These are phyloP conservation scores for Mycena maculata DNA, from an alignment of 768 basidiomycete species.

Conservation along the genomic window DNA sequence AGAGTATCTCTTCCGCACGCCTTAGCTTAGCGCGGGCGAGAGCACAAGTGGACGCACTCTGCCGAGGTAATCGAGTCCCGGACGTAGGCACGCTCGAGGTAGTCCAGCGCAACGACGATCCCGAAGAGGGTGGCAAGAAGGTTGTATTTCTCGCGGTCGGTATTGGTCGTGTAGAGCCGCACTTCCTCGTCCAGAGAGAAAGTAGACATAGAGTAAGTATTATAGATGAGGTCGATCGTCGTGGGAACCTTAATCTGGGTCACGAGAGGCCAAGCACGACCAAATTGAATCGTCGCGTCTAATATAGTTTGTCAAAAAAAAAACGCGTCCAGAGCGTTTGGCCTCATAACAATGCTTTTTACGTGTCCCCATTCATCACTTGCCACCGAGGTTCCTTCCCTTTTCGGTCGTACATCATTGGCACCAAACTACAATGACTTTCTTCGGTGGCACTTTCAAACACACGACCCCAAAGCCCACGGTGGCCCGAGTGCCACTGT, in stretches of 20 bases:
- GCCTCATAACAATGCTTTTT: neutral
- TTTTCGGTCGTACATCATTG: no score
- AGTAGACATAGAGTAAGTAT: conserved; percentile 45
- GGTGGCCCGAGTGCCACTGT: conserved; percentile 2
- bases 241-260: neutral
- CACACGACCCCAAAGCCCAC: conserved; percentile 24
- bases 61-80: conserved; percentile 90
- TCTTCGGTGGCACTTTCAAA: no score
- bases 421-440: conserved; percentile 10
- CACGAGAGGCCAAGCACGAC: conserved; percentile 16
- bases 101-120: conserved; percentile 91
- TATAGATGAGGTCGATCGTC: neutral
- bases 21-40: conserved; percentile 44
- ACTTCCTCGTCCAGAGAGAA: conserved; percentile 92
- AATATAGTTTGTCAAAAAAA: no score
- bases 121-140: conserved; percentile 91
- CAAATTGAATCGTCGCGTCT: conserved; percentile 16
- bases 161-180: conserved; percentile 85
- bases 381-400: no score
- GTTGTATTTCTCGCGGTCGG: conserved; percentile 90
- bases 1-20: conserved; percentile 81
- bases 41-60: conserved; percentile 71
- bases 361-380: no score
- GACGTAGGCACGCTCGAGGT: conserved; percentile 95
- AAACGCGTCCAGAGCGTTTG: no score